Conservation (phyloP, 1,284 basidiomycete genomes). For the Sparassis latifolia region DNA sequence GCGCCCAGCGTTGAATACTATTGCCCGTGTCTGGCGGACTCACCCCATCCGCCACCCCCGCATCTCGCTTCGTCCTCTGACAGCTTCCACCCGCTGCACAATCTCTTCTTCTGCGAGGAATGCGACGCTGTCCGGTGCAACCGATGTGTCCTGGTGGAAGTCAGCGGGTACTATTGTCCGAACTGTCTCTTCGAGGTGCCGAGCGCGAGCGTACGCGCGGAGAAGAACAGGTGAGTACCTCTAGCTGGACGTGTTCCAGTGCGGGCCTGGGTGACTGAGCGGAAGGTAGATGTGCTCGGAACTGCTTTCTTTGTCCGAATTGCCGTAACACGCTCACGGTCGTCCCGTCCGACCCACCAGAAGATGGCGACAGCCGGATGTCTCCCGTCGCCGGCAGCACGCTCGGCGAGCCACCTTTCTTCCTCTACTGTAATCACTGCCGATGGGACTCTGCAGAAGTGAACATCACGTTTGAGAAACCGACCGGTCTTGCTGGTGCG, state of each 20-base stretch:
- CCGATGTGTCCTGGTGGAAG: constrained; percentile 86
- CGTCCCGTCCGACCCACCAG: constrained; percentile 80
- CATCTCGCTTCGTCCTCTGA: constrained; percentile 66
- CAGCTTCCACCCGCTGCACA: constrained; percentile 77
- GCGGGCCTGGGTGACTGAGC: neutral
- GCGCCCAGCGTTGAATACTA: constrained; percentile 58
- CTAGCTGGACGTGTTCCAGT: neutral
- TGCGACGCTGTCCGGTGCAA: constrained; percentile 94
- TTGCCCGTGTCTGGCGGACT: constrained; percentile 60
- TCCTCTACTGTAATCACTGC: constrained; percentile 88
- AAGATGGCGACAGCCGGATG: constrained; percentile 47
- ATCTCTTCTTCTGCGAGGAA: constrained; percentile 97
- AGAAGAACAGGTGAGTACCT: constrained; percentile 78
- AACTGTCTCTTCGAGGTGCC: constrained; percentile 99
- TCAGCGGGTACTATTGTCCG: constrained; percentile 96
- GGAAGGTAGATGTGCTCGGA: constrained; percentile 80
- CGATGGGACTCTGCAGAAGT: constrained; percentile 92
- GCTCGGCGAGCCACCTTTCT: constrained; percentile 82
- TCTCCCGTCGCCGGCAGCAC: constrained; percentile 42
- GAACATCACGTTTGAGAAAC: constrained; percentile 92
- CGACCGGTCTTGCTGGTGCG: constrained; percentile 86
- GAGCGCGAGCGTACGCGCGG: constrained; percentile 89
- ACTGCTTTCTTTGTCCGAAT: constrained; percentile 94
- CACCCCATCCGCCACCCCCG: constrained; percentile 65
- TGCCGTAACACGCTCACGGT: constrained; percentile 87